Evolutionary conservation across 1,139 yeast species (phyloP).

Genomic region (Protomyces arabidopsidicola): DNA sequence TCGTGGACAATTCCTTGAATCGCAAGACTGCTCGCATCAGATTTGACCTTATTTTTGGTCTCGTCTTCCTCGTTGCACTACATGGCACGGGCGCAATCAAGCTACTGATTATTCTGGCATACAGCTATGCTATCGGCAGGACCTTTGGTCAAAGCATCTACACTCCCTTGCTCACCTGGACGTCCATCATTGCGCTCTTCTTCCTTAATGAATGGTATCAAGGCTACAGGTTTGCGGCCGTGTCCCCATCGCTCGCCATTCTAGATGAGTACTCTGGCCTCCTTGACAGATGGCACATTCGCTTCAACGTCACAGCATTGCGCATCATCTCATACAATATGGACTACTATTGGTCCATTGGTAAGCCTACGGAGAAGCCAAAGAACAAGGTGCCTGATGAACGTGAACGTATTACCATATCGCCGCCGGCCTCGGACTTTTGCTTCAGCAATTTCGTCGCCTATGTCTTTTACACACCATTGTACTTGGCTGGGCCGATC

Average conservation of each 20-base stretch:
- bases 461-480: slow-evolving; percentile 76
- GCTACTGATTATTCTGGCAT: slow-evolving; percentile 53
- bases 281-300: slow-evolving; percentile 90
- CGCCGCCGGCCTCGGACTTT: slow-evolving; percentile 59
- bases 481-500: slow-evolving; percentile 92
- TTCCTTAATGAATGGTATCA: slow-evolving; percentile 71
- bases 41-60: slow-evolving; percentile 71
- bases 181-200: slow-evolving; percentile 66
- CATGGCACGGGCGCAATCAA: slow-evolving; percentile 74
- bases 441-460: slow-evolving; percentile 61
- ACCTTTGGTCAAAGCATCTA: slow-evolving; percentile 35
- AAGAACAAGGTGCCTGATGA: slow-evolving; percentile 42
- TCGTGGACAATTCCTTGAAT: background rate
- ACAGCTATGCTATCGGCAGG: slow-evolving; percentile 55
- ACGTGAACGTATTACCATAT: slow-evolving; percentile 61
- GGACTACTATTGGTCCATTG: slow-evolving; percentile 49
- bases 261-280: slow-evolving; percentile 51
- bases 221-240: slow-evolving; percentile 49
- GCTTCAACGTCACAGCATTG: slow-evolving; percentile 80
- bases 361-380: background rate
- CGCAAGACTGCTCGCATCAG: slow-evolving; percentile 42
- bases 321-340: slow-evolving; percentile 77
- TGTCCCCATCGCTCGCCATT: slow-evolving; percentile 43
- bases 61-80: slow-evolving; percentile 61
- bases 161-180: slow-evolving; percentile 53